These are phyloP conservation scores for Austroboletus festivus DNA, from an alignment of 768 basidiomycete genomes.

Conservation along the genomic window DNA sequence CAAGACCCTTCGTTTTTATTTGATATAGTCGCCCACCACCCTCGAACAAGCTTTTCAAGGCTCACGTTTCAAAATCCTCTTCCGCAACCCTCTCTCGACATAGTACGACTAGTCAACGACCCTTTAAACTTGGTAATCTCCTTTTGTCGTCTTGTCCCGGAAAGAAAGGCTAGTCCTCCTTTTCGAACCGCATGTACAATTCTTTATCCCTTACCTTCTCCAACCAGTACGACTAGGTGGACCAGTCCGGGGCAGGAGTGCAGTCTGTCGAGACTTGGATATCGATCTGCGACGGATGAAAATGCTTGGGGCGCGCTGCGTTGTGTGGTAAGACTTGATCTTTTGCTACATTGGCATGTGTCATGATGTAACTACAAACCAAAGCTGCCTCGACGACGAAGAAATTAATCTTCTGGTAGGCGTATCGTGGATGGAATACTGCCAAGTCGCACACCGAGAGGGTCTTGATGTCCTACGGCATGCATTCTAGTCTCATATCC, in stretches of 20 bases:
- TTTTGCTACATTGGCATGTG: background rate
- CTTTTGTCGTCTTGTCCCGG: constrained; percentile 90
- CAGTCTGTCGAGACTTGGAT: constrained; percentile 80
- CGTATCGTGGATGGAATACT: constrained; percentile 81
- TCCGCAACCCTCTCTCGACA: constrained; percentile 4
- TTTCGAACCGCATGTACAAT: background rate
- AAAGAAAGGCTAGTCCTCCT: constrained; percentile 66
- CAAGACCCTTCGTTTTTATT: background rate
- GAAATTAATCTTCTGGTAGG: constrained; percentile 79
- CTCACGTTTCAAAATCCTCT: constrained; percentile 8
- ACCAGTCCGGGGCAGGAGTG: constrained; percentile 72
- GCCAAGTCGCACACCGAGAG: constrained; percentile 51
- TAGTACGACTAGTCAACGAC: constrained; percentile 11
- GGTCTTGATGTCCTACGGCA: constrained; percentile 82
- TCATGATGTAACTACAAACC: constrained; percentile 1
- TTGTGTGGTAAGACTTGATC: constrained; percentile 61
- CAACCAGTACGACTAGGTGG: constrained; percentile 64
- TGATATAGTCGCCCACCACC: constrained; percentile 17
- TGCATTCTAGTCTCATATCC: constrained; percentile 2
- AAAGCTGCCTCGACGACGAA: constrained; percentile 78
- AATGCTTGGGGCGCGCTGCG: constrained; percentile 68
- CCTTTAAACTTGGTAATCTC: constrained; percentile 71
- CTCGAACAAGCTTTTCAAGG: constrained; percentile 13
- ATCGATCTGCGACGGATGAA: constrained; percentile 74
- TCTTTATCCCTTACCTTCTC: background rate